These are phyloP conservation scores for Pseudogymnoascus sp. DNA, from an alignment of 2,329 filamentous ascomycete genomes.

Conservation along the genomic window DNA sequence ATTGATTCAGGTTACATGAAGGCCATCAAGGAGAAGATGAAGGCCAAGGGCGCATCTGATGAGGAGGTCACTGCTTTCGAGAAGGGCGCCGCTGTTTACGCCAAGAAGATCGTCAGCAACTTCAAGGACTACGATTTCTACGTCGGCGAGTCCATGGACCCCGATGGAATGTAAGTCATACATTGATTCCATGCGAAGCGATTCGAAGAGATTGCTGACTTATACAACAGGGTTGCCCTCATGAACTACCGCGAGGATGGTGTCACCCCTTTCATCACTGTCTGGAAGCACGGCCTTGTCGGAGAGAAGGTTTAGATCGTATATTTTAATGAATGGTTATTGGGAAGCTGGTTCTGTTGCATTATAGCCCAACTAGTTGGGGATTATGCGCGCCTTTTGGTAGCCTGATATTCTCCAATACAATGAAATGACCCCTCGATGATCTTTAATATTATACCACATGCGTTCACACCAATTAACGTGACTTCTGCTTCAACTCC, in stretches of 20 bases:
- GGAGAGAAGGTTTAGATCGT: conserved; percentile 80
- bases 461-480: not conserved
- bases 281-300: conserved; percentile 92
- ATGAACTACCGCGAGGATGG: conserved; percentile 98
- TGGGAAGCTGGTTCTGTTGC: conserved; percentile 6
- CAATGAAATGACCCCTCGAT: conserved; percentile 7
- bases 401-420: conserved; percentile 9
- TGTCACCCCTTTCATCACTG: conserved; percentile 75
- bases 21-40: conserved; percentile 65
- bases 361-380: not conserved
- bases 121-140: conserved; percentile 97
- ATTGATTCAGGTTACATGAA: conserved; percentile 74
- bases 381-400: conserved; percentile 2
- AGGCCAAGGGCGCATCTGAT: conserved; percentile 52
- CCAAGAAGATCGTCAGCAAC: conserved; percentile 72
- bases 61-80: conserved; percentile 73
- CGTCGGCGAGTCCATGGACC: conserved; percentile 86
- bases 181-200: conserved; percentile 8
- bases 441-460: not conserved
- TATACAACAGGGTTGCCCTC: conserved; percentile 62
- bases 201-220: conserved; percentile 10
- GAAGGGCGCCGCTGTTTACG: conserved; percentile 61
- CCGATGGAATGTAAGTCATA: conserved; percentile 76
- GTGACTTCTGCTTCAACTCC: not conserved
- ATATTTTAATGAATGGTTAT: conserved; percentile 9